Evolutionary conservation across 495 filamentous ascomycete genomes (phyloP), one percentile per base, ranked within the genome.

Genomic region (Geoglossum glabrum): DNA sequence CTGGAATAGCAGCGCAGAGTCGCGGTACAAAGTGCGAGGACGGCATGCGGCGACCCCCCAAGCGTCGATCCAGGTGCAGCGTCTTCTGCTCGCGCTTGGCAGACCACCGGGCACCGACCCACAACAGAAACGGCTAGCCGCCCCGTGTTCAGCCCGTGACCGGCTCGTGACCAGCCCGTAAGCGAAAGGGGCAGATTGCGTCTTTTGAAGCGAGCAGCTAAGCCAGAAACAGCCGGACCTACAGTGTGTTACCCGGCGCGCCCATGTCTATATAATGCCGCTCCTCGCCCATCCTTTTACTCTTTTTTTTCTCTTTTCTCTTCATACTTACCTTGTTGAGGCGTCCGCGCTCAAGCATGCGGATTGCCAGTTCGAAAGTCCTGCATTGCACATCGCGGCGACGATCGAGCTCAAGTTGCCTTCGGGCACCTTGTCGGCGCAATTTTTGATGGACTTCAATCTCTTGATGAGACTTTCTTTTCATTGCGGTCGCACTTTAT

Each of bases 331-430:
- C 60, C 60, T 62, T 62, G 60, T 61, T 46, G 46, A 43, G 60
- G 58, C 52, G 38, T 34, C 60, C 46, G 49, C 26, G 60, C 30
- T 62, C 60, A 62, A 57, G 58, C 61, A 62, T 30, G n/a, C 50
- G 58, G 60, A 61, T 60, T 33, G 52, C 58, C 60, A 55, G 49
- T 62, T 55, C 21, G 54, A 43, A 40, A 60, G 54, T 43, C 65
- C 62, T 67, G 64, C 65, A 67, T 67, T 66, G 65, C 65, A 67
- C 65, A 60, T 60, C 65, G 65, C 64, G 64, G 62, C 55, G 65
- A 57, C 50, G 56, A 55, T 30, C 46, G 54, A 40, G 50, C 56
- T 54, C 59, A 61, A 65, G 60, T 65, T 55, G 65, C 63, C 64
- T 67, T 62, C 64, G 64, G 64, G 63, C 64, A 55, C 64, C 58